phyloP scores from a whole-genome alignment of 352 stramenopile genomes.

The Globisporangium radiosum region DNA sequence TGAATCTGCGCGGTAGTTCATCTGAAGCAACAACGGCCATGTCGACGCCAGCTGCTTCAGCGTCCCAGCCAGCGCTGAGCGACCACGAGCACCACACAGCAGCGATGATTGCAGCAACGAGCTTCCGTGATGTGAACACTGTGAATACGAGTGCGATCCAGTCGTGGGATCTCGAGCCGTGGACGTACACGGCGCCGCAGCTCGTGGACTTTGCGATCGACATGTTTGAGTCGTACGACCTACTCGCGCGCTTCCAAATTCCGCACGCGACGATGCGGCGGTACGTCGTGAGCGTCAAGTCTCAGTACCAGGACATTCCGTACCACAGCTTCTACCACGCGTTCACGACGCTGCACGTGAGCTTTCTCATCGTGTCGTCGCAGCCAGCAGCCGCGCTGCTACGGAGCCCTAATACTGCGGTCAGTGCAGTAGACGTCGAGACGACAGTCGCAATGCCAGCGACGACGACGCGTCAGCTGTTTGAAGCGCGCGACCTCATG shows the following conservation, averaged over 20 bases:
- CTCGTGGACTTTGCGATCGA: constrained; percentile 62
- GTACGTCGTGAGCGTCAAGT: constrained; percentile 62
- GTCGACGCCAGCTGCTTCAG: neutral
- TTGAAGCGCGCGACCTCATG: constrained; percentile 56
- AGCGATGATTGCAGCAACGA: constrained; percentile 28
- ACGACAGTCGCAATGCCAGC: neutral
- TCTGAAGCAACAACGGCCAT: constrained; percentile 10
- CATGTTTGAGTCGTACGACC: constrained; percentile 65
- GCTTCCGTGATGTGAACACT: constrained; percentile 15
- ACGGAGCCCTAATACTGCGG: too few species aligned
- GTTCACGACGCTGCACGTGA: constrained; percentile 76
- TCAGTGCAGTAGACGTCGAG: neutral
- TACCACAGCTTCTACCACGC: constrained; percentile 87
- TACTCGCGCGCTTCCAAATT: constrained; percentile 57
- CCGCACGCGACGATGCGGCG: constrained; percentile 45
- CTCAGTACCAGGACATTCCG: constrained; percentile 72
- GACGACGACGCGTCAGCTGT: constrained; percentile 13
- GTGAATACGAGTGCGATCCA: constrained; percentile 14
- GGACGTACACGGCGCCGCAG: constrained; percentile 48
- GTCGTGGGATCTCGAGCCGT: constrained; percentile 58
- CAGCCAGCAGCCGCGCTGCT: constrained; percentile 16
- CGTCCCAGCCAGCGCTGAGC: constrained; percentile 7
- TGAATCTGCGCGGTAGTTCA: constrained; percentile 12
- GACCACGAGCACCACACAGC: constrained; percentile 23
- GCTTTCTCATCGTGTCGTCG: constrained; percentile 62